Base-by-base conservation (phyloP, 2,329 filamentous ascomycete genomes). In the Cladosporium sp. region DNA sequence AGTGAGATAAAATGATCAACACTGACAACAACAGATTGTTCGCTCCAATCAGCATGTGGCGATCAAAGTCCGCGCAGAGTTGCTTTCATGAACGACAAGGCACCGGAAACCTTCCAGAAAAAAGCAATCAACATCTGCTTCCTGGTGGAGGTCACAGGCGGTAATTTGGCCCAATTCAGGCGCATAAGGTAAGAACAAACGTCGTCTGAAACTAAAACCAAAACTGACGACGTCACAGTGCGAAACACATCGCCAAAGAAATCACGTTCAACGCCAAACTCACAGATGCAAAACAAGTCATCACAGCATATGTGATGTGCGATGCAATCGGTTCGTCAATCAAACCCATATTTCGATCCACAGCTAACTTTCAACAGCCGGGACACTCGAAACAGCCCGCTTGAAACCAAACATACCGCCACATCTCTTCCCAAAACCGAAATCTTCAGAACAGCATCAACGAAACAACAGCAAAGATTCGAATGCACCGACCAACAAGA, bases 301-400 rank as follows among this genome's bases (percentile, higher is more conserved):
- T 93, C 29, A 76, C 76, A 19, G 88, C 83, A 54, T 82, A 84
- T 62, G 75, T 91, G 43, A 87, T 88, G 66, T 97, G 91, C 57
- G 92, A 96, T 69, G 85, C 89, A 38, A 86, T 97, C 60, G 48
- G 45, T 88, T 80, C 80, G 65, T 54, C 69, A 5, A 30, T 18
- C 7, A 3, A 5, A 5, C 13, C 13, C 13, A 29, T 13, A 9
- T 6, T 15, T 7, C 11, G 29, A n/a, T 12, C 12, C 5, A 8
- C 42, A 39, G 18, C 52, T 58, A 19, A 58, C 29, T 5, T n/a
- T 45, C 3, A 50, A 80, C 27, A 48, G 81, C 80, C 54, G 80
- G 80, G 9, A 84, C 81, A 9, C 66, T 77, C 61, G 73, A 75
- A 54, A 69, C 72, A 53, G 80, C 79, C 6, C 73, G 74, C 19